These are phyloP conservation scores for Chaetomiaceae sp. DNA, from an alignment of 2,329 filamentous ascomycete genomes.

Conservation along the genomic window DNA sequence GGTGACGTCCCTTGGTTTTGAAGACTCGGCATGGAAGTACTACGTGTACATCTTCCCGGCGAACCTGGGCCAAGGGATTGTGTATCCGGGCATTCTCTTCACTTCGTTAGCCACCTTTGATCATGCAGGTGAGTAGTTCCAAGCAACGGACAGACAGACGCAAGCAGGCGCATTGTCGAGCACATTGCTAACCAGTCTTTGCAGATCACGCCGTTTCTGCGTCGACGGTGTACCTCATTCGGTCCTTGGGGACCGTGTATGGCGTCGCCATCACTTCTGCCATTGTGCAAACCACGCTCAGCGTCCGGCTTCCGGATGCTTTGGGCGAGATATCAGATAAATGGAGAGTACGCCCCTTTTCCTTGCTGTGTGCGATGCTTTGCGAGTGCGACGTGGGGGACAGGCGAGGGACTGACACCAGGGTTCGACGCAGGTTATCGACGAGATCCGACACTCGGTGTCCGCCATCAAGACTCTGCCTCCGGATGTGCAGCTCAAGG, in stretches of 20 bases:
- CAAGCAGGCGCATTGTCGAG: no score
- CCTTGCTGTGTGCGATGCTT: constrained; percentile 1
- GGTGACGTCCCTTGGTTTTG: constrained; percentile 44
- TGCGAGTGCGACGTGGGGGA: background rate
- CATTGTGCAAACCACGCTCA: constrained; percentile 59
- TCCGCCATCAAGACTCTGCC: constrained; percentile 50
- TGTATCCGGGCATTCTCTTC: constrained; percentile 55
- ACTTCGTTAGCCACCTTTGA: constrained; percentile 59
- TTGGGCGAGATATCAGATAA: constrained; percentile 53
- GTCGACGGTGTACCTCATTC: constrained; percentile 59
- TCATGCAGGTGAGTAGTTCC: constrained; percentile 46
- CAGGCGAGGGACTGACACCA: constrained; percentile 9
- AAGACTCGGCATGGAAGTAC: constrained; percentile 51
- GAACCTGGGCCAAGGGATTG: constrained; percentile 56
- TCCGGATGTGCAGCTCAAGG: constrained; percentile 51
- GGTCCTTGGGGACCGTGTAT: constrained; percentile 59
- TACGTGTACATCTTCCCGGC: constrained; percentile 53
- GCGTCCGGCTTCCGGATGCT: constrained; percentile 46
- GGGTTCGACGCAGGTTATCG: constrained; percentile 47
- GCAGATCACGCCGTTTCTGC: constrained; percentile 58
- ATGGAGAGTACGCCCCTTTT: constrained; percentile 45
- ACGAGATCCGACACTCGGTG: constrained; percentile 58
- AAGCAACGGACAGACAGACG: background rate
- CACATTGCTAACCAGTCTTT: constrained; percentile 8
- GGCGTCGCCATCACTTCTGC: constrained; percentile 59